A percentile compares a stretch with the other conserved stretches of the same genome.
Evolutionary conservation across 2,329 filamentous ascomycete genomes (phyloP).

Genomic region (Huntiella decipiens): DNA sequence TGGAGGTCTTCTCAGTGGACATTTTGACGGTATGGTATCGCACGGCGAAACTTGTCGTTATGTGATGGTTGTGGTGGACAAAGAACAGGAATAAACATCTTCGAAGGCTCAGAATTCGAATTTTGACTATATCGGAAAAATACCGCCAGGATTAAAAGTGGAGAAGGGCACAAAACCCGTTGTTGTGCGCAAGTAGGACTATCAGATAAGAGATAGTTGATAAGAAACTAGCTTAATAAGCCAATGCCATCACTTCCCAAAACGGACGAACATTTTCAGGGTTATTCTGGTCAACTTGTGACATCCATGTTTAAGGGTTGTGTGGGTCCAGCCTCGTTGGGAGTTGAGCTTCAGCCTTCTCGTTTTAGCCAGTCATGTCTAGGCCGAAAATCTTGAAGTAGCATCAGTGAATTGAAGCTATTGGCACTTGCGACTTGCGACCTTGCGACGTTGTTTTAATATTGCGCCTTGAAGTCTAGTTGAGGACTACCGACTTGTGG

Average conservation of each 20-base stretch:
- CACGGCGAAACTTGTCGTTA: conserved; percentile 9
- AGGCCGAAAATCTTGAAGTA: conserved; percentile 11
- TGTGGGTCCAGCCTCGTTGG: conserved; percentile 7
- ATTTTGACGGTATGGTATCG: conserved; percentile 16
- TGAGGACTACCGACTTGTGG: background rate
- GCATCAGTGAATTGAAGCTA: background rate
- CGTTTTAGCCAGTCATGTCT: conserved; percentile 5
- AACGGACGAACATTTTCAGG: background rate
- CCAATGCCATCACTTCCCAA: background rate
- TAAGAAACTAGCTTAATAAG: background rate
- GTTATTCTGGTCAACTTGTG: background rate
- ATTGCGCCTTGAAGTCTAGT: background rate
- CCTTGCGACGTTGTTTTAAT: conserved; percentile 1
- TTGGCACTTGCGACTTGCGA: no score
- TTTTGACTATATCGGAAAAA: conserved; percentile 5
- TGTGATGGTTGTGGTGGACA: conserved; percentile 18
- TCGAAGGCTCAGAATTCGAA: background rate
- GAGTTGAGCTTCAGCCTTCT: conserved; percentile 10
- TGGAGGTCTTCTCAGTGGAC: conserved; percentile 66
- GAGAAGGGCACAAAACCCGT: conserved; percentile 11
- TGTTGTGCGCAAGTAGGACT: conserved; percentile 6
- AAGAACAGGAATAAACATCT: background rate
- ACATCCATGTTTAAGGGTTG: background rate
- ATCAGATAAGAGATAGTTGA: conserved; percentile 1
- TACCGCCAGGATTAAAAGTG: conserved; percentile 4